Percentiles rank a stretch among this genome's conserved stretches.
Conservation (phyloP, 768 basidiomycete genomes). For the Suillus clintonianus region DNA sequence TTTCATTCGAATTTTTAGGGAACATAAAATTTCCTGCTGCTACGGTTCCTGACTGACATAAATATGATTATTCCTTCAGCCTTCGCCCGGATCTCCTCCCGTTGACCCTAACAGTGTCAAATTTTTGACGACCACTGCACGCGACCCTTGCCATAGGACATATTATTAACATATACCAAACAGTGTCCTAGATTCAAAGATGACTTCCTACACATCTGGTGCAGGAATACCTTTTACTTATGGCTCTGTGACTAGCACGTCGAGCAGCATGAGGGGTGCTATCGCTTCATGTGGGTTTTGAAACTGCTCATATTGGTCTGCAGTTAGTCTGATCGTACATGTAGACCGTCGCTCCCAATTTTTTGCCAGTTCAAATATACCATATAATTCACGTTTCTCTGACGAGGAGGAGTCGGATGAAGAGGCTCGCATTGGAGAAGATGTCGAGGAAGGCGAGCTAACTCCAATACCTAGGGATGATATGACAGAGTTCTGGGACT, state of each 20-base stretch:
- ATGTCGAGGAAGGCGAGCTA: slow-evolving; percentile 11
- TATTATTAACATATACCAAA: background rate
- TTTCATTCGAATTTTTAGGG: no score
- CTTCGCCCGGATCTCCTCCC: background rate
- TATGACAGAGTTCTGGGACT: slow-evolving; percentile 21
- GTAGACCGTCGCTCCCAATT: slow-evolving; percentile 71
- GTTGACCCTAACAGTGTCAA: background rate
- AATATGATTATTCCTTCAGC: background rate
- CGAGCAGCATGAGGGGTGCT: slow-evolving; percentile 50
- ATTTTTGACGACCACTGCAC: background rate
- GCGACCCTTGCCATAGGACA: background rate
- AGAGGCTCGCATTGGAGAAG: slow-evolving; percentile 15
- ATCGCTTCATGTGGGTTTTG: slow-evolving; percentile 57
- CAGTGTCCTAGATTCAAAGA: slow-evolving; percentile 17
- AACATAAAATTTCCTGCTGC: background rate
- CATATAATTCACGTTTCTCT: slow-evolving; percentile 46
- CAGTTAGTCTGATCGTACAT: slow-evolving; percentile 6
- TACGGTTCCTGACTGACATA: background rate
- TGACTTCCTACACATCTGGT: slow-evolving; percentile 48
- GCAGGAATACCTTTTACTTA: slow-evolving; percentile 37
- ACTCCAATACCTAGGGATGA: slow-evolving; percentile 8
- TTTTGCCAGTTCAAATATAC: slow-evolving; percentile 60
- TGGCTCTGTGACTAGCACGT: slow-evolving; percentile 49
- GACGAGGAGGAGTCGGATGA: slow-evolving; percentile 41
- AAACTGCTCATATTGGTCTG: background rate